Base-by-base conservation (phyloP, 306 rosid species). In the Cucurbita argyrosperma region DNA sequence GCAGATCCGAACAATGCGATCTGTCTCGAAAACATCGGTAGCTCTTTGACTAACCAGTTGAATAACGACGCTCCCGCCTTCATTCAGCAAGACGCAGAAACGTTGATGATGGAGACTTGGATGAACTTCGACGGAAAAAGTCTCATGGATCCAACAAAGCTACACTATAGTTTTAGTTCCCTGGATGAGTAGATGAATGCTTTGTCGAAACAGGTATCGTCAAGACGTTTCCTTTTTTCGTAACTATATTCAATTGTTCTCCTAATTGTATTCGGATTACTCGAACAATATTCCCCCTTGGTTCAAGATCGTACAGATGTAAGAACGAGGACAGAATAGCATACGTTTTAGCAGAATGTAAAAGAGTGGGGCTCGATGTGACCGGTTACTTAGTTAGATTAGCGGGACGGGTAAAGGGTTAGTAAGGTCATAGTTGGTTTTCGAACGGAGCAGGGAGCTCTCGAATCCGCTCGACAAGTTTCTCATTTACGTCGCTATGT, bases 161-260 rank as follows among this genome's bases (percentile, higher is more conserved):
- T 80, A 45, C 85, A 46, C 45, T 80, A 79, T 62, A 72, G 38
- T 70, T 79, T 67, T 54, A 86, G 42, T 5, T 79, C 85, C 1
- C 57, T 88, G 76, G 89, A 90, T 71, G 92, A 90, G 59, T 77
- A 86, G 67, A 76, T 78, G 74, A 67, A 30, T 74, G 62, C 82
- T 38, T 70, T 86, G 76, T 71, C 54, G 64, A 83, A 77, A 83
- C 80, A 57, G 89, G 90, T 87, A 91, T 72, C 80, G 45, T 77
- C 61, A 45, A 47, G 56, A 19, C 42, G 1, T 49, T 71, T 71
- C 16, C 76, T 9, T 72, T 35, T 54, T 52, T 23, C 45, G 2
- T 57, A 12, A 8, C 11, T 54, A 39, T 72, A 56, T 56, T 21
- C 61, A 9, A 15, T 58, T 6, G 7, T 74, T 74, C 54, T 55